These are phyloP conservation scores for Pyricularia pennisetigena DNA, from an alignment of 2,329 filamentous ascomycete genomes.

Conservation along the genomic window DNA sequence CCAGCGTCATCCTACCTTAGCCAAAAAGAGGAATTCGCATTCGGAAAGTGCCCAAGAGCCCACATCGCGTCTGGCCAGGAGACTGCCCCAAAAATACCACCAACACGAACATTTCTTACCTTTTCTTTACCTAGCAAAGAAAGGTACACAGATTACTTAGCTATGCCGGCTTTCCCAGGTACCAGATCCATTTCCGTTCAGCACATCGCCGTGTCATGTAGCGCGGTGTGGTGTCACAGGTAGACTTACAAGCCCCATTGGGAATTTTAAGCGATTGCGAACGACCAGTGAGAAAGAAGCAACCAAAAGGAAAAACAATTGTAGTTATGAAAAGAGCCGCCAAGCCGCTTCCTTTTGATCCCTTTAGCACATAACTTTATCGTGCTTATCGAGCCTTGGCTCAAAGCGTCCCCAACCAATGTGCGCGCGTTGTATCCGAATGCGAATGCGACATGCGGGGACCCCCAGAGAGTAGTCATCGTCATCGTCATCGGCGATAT, in stretches of 20 bases:
- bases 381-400: neutral
- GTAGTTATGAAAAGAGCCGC: too few species aligned
- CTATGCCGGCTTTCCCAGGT: neutral
- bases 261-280: conserved; percentile 4
- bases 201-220: neutral
- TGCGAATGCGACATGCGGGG: neutral
- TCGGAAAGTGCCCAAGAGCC: too few species aligned
- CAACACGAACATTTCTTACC: too few species aligned
- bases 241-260: neutral
- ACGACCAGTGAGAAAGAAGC: too few species aligned
- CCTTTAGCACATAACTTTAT: neutral
- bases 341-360: too few species aligned
- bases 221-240: neutral
- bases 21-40: too few species aligned
- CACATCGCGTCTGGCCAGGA: too few species aligned
- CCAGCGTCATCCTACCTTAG: neutral
- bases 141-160: too few species aligned
- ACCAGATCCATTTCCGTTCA: neutral
- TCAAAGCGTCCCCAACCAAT: neutral
- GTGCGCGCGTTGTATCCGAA: neutral
- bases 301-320: too few species aligned
- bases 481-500: neutral
- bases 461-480: too few species aligned
- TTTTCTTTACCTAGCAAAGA: too few species aligned
- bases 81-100: neutral